Evolutionary conservation across 208 protist species (phyloP), one percentile per base, ranked within the genome.

Genomic region (Naegleria fowleri): DNA sequence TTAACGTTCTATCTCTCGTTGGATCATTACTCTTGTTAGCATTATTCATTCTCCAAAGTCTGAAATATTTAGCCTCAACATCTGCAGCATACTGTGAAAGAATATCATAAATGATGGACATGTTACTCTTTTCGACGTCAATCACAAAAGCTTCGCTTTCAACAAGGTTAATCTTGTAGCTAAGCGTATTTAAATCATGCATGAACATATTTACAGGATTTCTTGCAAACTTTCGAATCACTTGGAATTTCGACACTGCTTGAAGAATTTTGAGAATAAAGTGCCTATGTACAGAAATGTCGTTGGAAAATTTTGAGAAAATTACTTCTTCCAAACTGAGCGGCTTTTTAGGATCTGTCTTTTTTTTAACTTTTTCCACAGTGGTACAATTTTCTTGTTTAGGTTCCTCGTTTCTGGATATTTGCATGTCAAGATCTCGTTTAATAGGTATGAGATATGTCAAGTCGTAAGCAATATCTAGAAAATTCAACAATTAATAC

Each of bases 151-250:
- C 5, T 89, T 38, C 11, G 29, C 4, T 67, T 67, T 16, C 33
- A 13, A 38, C 6, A 11, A 40, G 29, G 7, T 51, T 48, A 33
- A 36, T 51, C 22, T 48, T 51, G 33, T 51, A 51, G n/a, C 83
- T 86, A 2, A 86, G 11, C 36, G 11, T 38, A 67, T 67, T 89
- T 7, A 89, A 67, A 15, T 89, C 86, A 41, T 19, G 5, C 86
- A 89, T 89, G 19, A 89, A 67, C 29, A 89, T 51, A 89, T 89
- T 89, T 33, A 89, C 86, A 11, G 86, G 86, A 89, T 67, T 89
- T 89, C 86, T 89, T 16, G 86, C 39, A 33, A 89, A 39, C 39
- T 89, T 59, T 67, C 86, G 33, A 55, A 38, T 38, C 13, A 86
- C 4, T 41, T 15, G 83, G 36, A 86, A 43, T 33, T 38, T 86